A percentile compares a stretch with the other conserved stretches of the same genome.
Evolutionary conservation across 2,329 filamentous ascomycete species (phyloP).

Genomic region (Hyphodiscus sp.): DNA sequence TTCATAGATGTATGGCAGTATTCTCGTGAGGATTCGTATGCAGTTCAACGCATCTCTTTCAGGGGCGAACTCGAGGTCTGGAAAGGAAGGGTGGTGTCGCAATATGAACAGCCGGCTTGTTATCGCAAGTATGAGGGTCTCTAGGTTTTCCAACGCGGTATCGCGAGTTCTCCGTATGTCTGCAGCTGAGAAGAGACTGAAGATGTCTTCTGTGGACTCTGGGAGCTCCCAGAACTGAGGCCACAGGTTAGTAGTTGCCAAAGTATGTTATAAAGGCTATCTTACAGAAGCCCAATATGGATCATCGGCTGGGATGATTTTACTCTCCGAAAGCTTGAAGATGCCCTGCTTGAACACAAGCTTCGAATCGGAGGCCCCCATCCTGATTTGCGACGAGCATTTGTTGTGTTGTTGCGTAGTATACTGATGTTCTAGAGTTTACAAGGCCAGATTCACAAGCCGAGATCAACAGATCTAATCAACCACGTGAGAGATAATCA

Average conservation of each 20-base stretch:
- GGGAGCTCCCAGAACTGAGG: constrained; percentile 91
- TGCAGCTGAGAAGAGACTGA: constrained; percentile 85
- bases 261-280: constrained; percentile 18
- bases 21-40: constrained; percentile 79
- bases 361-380: constrained; percentile 99
- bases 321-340: constrained; percentile 90
- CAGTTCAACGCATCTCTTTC: constrained; percentile 92
- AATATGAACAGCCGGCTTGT: constrained; percentile 77
- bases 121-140: constrained; percentile 78
- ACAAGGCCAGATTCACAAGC: background rate
- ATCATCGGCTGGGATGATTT: constrained; percentile 79
- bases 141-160: constrained; percentile 76
- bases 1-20: constrained; percentile 90
- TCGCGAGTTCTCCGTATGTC: constrained; percentile 87
- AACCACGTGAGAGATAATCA: constrained; percentile 9
- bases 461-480: constrained; percentile 7
- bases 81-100: constrained; percentile 85
- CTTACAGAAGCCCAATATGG: constrained; percentile 87
- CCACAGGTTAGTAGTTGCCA: constrained; percentile 7
- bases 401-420: constrained; percentile 6
- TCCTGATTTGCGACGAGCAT: constrained; percentile 36
- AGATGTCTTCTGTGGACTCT: constrained; percentile 91
- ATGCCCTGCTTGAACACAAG: constrained; percentile 98
- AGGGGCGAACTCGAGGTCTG: constrained; percentile 73
- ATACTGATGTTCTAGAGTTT: background rate